Evolutionary conservation across 495 filamentous ascomycete genomes (phyloP).

Genomic region (Neurospora discreta): DNA sequence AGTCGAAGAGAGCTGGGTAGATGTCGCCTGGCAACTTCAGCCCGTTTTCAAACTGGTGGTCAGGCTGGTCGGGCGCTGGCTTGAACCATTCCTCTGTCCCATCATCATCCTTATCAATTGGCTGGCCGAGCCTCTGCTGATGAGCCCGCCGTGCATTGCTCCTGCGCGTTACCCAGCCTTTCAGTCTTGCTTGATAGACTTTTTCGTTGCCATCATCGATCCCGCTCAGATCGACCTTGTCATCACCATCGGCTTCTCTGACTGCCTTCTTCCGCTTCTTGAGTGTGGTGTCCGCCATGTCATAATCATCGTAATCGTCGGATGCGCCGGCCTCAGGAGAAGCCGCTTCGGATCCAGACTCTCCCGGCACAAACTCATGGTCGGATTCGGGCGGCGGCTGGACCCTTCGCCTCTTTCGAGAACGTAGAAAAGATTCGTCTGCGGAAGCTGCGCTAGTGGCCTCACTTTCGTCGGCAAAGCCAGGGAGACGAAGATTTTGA

Average conservation of each 20-base stretch:
- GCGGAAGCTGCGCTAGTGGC: slow-evolving; percentile 21
- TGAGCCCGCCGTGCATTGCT: slow-evolving; percentile 49
- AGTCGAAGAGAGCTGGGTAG: slow-evolving; percentile 80
- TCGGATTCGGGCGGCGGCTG: slow-evolving; percentile 25
- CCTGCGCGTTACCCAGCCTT: slow-evolving; percentile 60
- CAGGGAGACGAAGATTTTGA: slow-evolving; percentile 68
- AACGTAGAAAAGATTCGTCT: slow-evolving; percentile 38
- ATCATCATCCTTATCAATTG: slow-evolving; percentile 21
- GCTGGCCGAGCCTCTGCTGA: slow-evolving; percentile 23
- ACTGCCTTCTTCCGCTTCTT: slow-evolving; percentile 30
- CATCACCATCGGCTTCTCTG: slow-evolving; percentile 26
- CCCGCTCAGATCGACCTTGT: slow-evolving; percentile 56
- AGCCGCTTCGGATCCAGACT: slow-evolving; percentile 14
- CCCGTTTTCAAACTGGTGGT: slow-evolving; percentile 60
- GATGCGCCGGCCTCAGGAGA: slow-evolving; percentile 19
- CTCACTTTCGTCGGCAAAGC: slow-evolving; percentile 48
- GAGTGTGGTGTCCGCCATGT: slow-evolving; percentile 21
- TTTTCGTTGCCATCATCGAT: slow-evolving; percentile 88
- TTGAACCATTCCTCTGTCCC: slow-evolving; percentile 67
- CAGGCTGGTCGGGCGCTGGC: slow-evolving; percentile 68
- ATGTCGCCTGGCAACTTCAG: slow-evolving; percentile 84
- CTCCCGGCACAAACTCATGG: slow-evolving; percentile 31
- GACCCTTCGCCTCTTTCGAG: slow-evolving; percentile 34
- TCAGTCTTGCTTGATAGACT: slow-evolving; percentile 66
- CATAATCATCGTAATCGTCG: slow-evolving; percentile 27